phyloP scores from a whole-genome alignment of 345 rosid species.

The Murraya koenigii region DNA sequence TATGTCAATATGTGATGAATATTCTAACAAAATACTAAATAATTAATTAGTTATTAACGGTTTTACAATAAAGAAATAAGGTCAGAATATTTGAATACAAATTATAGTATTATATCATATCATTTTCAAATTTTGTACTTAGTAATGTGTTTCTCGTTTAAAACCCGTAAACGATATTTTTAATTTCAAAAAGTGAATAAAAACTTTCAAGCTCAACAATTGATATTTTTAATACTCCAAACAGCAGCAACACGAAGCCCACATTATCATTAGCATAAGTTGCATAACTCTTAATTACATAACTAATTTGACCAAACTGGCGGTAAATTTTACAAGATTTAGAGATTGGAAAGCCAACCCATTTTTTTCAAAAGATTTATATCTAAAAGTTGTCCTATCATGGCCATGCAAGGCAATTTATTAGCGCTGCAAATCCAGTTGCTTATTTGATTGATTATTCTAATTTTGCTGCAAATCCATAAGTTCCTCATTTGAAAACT shows the following conservation, averaged over 20 bases:
- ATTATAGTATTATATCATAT: not conserved
- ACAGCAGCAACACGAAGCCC: not conserved
- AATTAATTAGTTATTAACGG: not conserved
- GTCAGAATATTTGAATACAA: not conserved
- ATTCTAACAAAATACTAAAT: not conserved
- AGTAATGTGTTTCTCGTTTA: not conserved
- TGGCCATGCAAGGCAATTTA: not conserved
- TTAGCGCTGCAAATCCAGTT: not conserved
- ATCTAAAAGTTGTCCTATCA: not conserved
- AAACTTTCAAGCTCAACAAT: too few species aligned
- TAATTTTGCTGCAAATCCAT: slow-evolving; percentile 27
- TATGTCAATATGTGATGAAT: not conserved
- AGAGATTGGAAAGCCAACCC: not conserved
- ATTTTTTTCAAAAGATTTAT: slow-evolving; percentile 6
- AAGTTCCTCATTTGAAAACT: slow-evolving; percentile 47
- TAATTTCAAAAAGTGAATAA: not conserved
- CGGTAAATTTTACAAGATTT: not conserved
- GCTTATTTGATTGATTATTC: not conserved
- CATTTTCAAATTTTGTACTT: not conserved
- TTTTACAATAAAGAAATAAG: not conserved
- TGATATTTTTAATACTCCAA: not conserved
- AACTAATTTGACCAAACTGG: not conserved
- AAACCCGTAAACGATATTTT: not conserved
- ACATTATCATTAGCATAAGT: not conserved
- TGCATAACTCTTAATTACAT: not conserved